phyloP scores from a whole-genome alignment of 179 eudicot species.

The Vitellaria paradoxa region DNA sequence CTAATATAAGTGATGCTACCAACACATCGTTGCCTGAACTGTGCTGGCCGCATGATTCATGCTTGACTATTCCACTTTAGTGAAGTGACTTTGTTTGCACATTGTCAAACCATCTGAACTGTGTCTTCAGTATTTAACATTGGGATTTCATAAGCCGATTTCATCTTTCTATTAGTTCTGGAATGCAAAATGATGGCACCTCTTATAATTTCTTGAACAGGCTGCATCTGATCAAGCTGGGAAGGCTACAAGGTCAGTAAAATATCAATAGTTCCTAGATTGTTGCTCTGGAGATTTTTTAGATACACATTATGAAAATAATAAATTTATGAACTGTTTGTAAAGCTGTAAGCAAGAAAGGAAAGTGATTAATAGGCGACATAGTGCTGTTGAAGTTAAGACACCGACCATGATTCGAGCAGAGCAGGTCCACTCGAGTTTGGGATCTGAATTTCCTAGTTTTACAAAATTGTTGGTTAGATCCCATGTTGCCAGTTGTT shows the following conservation, averaged over 20 bases:
- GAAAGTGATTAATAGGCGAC: constrained; percentile 12
- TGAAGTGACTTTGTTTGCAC: not conserved
- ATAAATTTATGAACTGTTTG: not conserved
- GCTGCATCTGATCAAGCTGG: constrained; percentile 7
- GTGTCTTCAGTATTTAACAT: not conserved
- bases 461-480: constrained; percentile 34
- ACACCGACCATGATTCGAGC: constrained; percentile 39
- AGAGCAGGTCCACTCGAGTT: constrained; percentile 24
- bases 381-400: constrained; percentile 13
- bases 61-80: not conserved
- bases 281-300: not conserved
- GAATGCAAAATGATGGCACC: not conserved
- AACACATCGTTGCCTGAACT: no score
- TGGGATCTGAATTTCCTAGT: constrained; percentile 36
- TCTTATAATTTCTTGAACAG: constrained; percentile 13
- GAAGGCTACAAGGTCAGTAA: constrained; percentile 16
- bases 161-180: not conserved
- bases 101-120: not conserved
- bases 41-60: no score
- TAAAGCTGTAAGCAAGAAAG: constrained; percentile 17
- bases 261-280: not conserved
- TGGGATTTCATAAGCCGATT: not conserved
- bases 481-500: constrained; percentile 44
- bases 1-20: no score
- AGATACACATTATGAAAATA: not conserved